Evolutionary conservation across 371 early-diverging fungal genomes (phyloP).

Genomic region (Apophysomyces ossiformis): DNA sequence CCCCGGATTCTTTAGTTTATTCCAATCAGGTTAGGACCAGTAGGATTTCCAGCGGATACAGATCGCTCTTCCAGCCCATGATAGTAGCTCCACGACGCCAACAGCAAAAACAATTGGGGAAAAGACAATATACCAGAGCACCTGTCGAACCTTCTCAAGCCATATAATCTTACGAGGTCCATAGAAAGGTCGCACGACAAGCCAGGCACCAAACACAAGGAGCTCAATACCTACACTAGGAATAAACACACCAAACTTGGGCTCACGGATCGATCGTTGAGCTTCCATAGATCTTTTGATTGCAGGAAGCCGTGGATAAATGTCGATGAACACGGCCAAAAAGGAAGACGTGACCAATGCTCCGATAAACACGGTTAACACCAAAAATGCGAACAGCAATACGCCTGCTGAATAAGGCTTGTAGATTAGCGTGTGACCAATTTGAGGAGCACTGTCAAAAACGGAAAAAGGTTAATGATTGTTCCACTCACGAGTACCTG

Average conservation of each 20-base stretch:
- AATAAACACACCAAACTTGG: constrained; percentile 29
- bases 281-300: constrained; percentile 20
- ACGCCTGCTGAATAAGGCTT: constrained; percentile 38
- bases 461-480: neutral
- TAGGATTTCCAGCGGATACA: neutral
- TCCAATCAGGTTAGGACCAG: neutral
- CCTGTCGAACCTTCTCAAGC: constrained; percentile 38
- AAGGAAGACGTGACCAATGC: constrained; percentile 45
- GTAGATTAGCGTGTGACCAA: constrained; percentile 41
- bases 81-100: constrained; percentile 22
- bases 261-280: constrained; percentile 15
- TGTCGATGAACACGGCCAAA: constrained; percentile 35
- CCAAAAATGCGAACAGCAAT: constrained; percentile 38
- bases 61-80: neutral
- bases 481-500: neutral
- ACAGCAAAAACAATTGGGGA: constrained; percentile 38
- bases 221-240: constrained; percentile 34
- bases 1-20: neutral
- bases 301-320: constrained; percentile 23
- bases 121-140: constrained; percentile 43
- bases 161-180: constrained; percentile 20
- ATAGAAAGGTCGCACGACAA: constrained; percentile 11
- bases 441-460: constrained; percentile 39
- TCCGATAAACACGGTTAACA: constrained; percentile 36
- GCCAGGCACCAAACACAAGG: constrained; percentile 26